Evolutionary conservation across 768 basidiomycete genomes (phyloP).

Genomic region (Dioszegia hungarica): DNA sequence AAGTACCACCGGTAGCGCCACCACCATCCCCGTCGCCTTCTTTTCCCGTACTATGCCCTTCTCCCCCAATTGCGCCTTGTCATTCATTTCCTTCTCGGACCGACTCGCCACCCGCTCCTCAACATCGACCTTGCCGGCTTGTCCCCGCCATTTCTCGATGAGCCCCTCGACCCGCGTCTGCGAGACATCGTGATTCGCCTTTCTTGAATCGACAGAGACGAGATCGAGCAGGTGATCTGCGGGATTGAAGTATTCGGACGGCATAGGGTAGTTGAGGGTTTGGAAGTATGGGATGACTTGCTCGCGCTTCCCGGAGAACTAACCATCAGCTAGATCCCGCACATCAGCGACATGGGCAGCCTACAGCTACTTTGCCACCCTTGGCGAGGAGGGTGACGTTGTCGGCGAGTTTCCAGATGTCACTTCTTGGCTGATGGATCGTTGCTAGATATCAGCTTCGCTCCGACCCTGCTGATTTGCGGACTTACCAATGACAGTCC

Average conservation of each 20-base stretch:
- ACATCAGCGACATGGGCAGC: conserved; percentile 1
- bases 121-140: background rate
- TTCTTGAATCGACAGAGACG: conserved; percentile 49
- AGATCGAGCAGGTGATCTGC: conserved; percentile 62
- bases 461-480: background rate
- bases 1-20: conserved; percentile 51
- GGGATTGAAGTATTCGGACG: conserved; percentile 54
- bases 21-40: conserved; percentile 46
- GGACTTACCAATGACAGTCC: conserved; percentile 51
- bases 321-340: background rate
- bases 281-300: conserved; percentile 49
- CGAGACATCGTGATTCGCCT: conserved; percentile 19
- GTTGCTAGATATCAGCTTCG: conserved; percentile 30
- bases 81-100: background rate
- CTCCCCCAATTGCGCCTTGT: background rate
- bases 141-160: conserved; percentile 7
- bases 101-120: background rate
- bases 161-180: conserved; percentile 21
- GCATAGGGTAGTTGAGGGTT: conserved; percentile 45
- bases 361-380: conserved; percentile 40
- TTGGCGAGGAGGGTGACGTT: conserved; percentile 49
- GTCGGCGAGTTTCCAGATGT: conserved; percentile 49
- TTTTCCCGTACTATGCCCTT: conserved; percentile 15
- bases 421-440: conserved; percentile 50
- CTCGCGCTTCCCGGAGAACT: conserved; percentile 39